These are phyloP conservation scores for Trypanosoma mega DNA, from an alignment of 208 protist genomes.

Conservation along the genomic window DNA sequence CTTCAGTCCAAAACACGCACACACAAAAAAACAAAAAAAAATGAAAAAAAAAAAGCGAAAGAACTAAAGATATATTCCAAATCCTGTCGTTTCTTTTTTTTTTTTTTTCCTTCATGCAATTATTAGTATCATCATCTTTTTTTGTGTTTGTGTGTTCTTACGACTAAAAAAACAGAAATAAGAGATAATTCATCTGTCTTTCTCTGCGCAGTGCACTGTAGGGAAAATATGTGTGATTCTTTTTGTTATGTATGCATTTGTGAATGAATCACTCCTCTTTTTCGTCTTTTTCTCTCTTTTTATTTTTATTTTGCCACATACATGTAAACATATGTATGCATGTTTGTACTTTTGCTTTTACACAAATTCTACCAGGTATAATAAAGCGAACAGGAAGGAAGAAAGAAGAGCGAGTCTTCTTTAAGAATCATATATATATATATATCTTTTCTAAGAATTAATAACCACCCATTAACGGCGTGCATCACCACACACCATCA, in stretches of 20 bases:
- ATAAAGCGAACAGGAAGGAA: no score
- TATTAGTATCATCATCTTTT: not conserved
- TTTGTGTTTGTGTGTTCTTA: no score
- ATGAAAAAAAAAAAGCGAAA: not conserved
- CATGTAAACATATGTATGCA: conserved; percentile 10
- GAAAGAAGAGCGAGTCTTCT: no score
- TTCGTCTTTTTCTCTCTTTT: no score
- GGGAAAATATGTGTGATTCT: not conserved
- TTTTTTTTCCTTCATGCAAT: conserved; percentile 4
- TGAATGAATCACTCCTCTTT: no score
- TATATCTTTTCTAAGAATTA: not conserved
- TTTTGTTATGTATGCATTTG: no score
- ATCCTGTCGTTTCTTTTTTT: not conserved
- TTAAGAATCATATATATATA: conserved; percentile 10
- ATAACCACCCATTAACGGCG: no score
- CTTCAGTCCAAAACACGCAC: not conserved
- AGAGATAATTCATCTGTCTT: not conserved
- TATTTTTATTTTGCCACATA: conserved; percentile 4
- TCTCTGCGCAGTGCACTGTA: no score
- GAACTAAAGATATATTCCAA: not conserved
- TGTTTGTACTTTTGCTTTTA: no score
- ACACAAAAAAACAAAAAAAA: not conserved
- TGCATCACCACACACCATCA: no score
- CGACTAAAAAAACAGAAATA: no score
- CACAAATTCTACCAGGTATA: no score